Evolutionary conservation across 306 rosid species (phyloP), one percentile per base, ranked within the genome.

Genomic region (Quillaja saponaria): DNA sequence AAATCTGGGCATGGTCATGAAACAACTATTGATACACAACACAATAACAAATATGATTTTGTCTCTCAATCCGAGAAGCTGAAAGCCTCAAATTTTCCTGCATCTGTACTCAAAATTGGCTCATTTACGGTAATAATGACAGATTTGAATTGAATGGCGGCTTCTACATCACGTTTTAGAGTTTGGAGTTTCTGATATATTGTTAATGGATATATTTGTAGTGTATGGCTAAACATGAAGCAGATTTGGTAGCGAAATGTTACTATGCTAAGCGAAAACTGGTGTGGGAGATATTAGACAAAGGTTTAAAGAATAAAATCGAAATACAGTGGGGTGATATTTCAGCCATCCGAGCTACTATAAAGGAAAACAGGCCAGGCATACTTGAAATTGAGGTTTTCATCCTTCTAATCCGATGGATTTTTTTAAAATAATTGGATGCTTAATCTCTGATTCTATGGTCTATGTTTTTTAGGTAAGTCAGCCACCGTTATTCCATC

Each of bases 241-340:
- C 73, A 20, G 84, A 79, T 25, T 37, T 87, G 71, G 80, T 82
- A 6, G 87, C 78, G 1, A 87, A 85, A 75, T 78, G 70, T 68
- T 82, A 82, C 64, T 87, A 64, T 48, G 71, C 79, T 0, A 82
- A 75, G 69, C 41, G 66, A 73, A 80, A 78, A 41, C 8, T 87
- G 48, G 86, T 84, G 46, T 87, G 91, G 91, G 91, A 87, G 67
- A 78, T 82, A 33, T 16, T 84, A 15, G 65, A 67, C 7, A 37
- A 44, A 11, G 71, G 74, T 16, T 63, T 80, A 63, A 82, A 82
- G 68, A 65, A 63, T 54, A 84, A 82, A 74, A 80, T 87, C 67
- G 89, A 82, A 49, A 56, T 87, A 39, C 82, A 51, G 0, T 84
- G 82, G 83, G 51, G 48, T 6, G 45, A 71, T 18, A 74, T 87